Conservation (phyloP, 768 basidiomycete species). For the Phanerodontia chrysosporium region DNA sequence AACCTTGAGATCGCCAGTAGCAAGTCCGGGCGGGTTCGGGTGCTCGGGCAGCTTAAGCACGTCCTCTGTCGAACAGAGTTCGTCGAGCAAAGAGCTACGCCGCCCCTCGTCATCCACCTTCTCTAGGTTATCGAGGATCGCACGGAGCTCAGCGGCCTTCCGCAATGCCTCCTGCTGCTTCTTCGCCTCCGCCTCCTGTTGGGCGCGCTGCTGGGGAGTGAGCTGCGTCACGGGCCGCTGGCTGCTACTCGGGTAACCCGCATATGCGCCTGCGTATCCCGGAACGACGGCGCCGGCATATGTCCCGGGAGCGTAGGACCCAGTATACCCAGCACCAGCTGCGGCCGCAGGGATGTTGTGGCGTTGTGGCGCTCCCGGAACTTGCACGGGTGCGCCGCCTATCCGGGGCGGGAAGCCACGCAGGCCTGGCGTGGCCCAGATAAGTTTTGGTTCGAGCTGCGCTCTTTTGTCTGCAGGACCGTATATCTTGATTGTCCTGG, state of each 20-base stretch:
- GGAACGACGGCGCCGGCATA: neutral
- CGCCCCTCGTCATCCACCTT: slow-evolving; percentile 76
- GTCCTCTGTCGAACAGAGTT: slow-evolving; percentile 64
- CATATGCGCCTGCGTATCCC: neutral
- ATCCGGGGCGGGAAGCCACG: slow-evolving; percentile 44
- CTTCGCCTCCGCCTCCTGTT: slow-evolving; percentile 24
- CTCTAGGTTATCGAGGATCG: slow-evolving; percentile 63
- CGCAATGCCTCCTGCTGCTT: slow-evolving; percentile 49
- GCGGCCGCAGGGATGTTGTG: slow-evolving; percentile 8
- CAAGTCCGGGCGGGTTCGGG: slow-evolving; percentile 66
- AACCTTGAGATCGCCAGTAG: slow-evolving; percentile 61
- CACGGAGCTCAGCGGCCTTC: slow-evolving; percentile 63
- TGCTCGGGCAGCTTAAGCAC: slow-evolving; percentile 67
- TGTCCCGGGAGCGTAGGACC: neutral
- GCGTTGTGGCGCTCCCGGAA: slow-evolving; percentile 15
- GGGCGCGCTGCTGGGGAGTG: slow-evolving; percentile 30
- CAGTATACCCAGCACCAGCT: neutral
- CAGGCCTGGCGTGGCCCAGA: slow-evolving; percentile 73
- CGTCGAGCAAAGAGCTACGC: slow-evolving; percentile 66
- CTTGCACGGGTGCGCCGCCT: slow-evolving; percentile 9
- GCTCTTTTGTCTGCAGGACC: slow-evolving; percentile 57
- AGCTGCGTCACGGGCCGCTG: neutral
- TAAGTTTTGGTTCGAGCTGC: slow-evolving; percentile 58
- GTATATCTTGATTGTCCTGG: slow-evolving; percentile 68
- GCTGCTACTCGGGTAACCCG: neutral